Base-by-base conservation (phyloP, 169 alveolate genomes). In the Eimeria praecox region DNA sequence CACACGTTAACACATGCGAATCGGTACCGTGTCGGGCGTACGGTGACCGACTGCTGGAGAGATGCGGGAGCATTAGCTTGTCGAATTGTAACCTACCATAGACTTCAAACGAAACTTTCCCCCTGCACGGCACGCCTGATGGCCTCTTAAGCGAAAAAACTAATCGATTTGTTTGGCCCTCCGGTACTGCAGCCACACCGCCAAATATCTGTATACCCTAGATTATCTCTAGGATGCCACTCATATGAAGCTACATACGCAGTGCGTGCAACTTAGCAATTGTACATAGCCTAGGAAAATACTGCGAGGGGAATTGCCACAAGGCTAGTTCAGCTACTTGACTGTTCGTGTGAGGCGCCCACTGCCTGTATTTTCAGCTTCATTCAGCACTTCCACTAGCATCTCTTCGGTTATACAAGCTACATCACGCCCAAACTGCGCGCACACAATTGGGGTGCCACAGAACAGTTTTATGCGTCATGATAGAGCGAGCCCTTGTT, bases 401-500 rank as follows among this genome's bases (percentile, higher is more conserved):
- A 69, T 69, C 44, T 69, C 80, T 2, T 69, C 80, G 22, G 6
- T 20, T 69, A 69, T 22, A 27, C 1, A 30, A 33, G 40, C 49
- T 30, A 69, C 80, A 30, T 69, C 80, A 22, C 80, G 80, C 20
- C 46, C 42, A 30, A 69, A 69, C 80, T 69, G 80, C 42, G 44
- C 80, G 22, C 44, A 33, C 42, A 35, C 80, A 69, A 69, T 8
- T 14, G 14, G 30, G 80, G 46, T 35, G 40, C 22, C 44, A 12
- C 80, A 30, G 24, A n/a, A 12, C 44, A 27, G 44, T 35, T 8
- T 30, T 14, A 64, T 18, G 75, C 30, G 80, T 0, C 40, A 8
- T 69, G 44, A 5, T 10, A n/a, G 46, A 9, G 20, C 4, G 66
- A 56, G 5, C 66, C 8, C n/a, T 18, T 56, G 66, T 16, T 56